phyloP scores from a whole-genome alignment of 768 basidiomycete genomes.

The Lactarius vividus region DNA sequence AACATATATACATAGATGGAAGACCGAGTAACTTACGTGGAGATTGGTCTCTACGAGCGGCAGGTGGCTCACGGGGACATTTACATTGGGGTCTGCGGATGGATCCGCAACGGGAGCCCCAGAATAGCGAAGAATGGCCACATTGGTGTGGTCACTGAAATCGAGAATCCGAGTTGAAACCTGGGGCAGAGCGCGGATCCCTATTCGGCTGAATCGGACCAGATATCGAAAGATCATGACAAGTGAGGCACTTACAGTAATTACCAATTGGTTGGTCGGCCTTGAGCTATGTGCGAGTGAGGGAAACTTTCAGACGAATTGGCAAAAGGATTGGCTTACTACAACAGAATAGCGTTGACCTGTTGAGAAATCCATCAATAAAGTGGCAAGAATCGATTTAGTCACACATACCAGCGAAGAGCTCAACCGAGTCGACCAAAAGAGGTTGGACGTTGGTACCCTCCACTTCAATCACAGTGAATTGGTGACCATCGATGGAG shows the following conservation, averaged over 20 bases:
- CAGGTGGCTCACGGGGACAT: conserved; percentile 8
- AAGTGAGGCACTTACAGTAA: conserved; percentile 39
- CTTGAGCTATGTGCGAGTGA: conserved; percentile 30
- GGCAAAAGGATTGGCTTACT: conserved; percentile 18
- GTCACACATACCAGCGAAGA: conserved; percentile 38
- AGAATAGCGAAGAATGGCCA: conserved; percentile 41
- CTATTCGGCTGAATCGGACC: conserved; percentile 2
- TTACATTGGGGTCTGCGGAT: conserved; percentile 27
- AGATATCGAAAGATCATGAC: background rate
- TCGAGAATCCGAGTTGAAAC: conserved; percentile 29
- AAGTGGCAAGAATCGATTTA: background rate
- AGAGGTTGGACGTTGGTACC: conserved; percentile 36
- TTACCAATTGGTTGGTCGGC: conserved; percentile 44
- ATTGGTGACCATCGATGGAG: conserved; percentile 40
- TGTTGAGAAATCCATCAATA: background rate
- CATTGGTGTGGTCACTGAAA: conserved; percentile 35
- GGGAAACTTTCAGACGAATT: background rate
- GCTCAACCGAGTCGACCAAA: conserved; percentile 41
- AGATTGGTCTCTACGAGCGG: conserved; percentile 29
- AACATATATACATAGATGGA: background rate
- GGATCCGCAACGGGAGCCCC: conserved; percentile 37
- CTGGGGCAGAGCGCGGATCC: conserved; percentile 30
- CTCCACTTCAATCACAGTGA: conserved; percentile 45
- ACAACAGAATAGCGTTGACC: conserved; percentile 33
- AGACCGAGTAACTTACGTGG: conserved; percentile 18